Percentiles rank a stretch among this genome's conserved stretches.
Conservation (phyloP, 2,329 filamentous ascomycete species). For the Purpureocillium lavendulum region DNA sequence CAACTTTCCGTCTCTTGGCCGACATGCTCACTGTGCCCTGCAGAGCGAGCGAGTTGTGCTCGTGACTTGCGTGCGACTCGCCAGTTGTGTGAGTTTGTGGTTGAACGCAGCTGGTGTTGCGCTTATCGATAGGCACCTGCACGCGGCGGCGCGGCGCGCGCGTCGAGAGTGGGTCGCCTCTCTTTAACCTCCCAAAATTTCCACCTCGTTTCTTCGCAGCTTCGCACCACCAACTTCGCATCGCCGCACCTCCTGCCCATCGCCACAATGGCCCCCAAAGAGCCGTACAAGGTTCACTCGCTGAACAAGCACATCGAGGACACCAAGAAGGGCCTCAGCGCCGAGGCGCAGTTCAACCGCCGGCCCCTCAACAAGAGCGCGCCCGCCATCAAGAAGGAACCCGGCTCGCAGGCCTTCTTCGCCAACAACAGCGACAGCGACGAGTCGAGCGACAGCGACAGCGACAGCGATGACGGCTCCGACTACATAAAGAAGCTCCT, state of each 20-base stretch:
- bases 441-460: conserved; percentile 23
- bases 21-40: no score
- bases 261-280: conserved; percentile 26
- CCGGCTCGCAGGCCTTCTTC: conserved; percentile 16
- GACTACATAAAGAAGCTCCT: conserved; percentile 25
- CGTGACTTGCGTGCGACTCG: no score
- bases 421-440: conserved; percentile 18
- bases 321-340: conserved; percentile 24
- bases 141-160: neutral
- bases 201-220: conserved; percentile 5
- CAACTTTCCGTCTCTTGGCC: conserved; percentile 25
- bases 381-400: conserved; percentile 21
- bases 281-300: conserved; percentile 26
- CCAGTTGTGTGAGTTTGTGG: neutral
- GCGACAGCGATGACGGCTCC: conserved; percentile 20
- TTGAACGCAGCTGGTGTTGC: no score
- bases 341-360: conserved; percentile 23
- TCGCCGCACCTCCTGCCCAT: conserved; percentile 7
- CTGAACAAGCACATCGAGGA: conserved; percentile 28
- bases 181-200: neutral
- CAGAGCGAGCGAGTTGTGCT: no score
- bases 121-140: neutral
- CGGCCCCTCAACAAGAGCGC: conserved; percentile 14
- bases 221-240: conserved; percentile 13
- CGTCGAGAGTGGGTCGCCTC: conserved; percentile 4